phyloP scores from a whole-genome alignment of 371 early-diverging fungal genomes.

The Rhizopus delemar region DNA sequence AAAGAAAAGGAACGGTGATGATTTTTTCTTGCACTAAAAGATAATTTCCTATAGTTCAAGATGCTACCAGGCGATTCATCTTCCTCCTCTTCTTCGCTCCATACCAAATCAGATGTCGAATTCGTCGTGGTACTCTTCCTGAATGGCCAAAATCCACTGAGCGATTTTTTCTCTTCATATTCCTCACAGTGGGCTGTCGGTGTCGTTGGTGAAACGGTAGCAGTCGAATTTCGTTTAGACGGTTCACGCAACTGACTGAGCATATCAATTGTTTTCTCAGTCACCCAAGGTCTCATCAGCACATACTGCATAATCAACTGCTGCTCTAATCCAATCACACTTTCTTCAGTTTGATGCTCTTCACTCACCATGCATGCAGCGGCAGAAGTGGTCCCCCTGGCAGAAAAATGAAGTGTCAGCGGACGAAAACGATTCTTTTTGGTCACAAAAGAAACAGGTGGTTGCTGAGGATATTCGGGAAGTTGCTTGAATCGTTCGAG shows the following conservation, averaged over 20 bases:
- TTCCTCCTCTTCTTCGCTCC: slow-evolving; percentile 24
- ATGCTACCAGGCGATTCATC: slow-evolving; percentile 1
- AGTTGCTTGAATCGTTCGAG: slow-evolving; percentile 55
- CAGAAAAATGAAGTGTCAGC: slow-evolving; percentile 34
- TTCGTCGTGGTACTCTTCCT: slow-evolving; percentile 16
- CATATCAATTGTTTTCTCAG: slow-evolving; percentile 70
- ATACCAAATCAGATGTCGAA: neutral
- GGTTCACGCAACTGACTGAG: slow-evolving; percentile 66
- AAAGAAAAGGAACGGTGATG: slow-evolving; percentile 26
- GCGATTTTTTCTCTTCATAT: slow-evolving; percentile 17
- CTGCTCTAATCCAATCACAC: slow-evolving; percentile 30
- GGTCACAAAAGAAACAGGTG: slow-evolving; percentile 47
- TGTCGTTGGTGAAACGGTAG: slow-evolving; percentile 18
- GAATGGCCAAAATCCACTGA: slow-evolving; percentile 31
- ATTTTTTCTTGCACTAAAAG: neutral
- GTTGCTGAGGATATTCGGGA: slow-evolving; percentile 56
- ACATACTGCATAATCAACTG: slow-evolving; percentile 66
- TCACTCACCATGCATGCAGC: slow-evolving; percentile 16
- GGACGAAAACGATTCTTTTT: slow-evolving; percentile 50
- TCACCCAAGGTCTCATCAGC: slow-evolving; percentile 45
- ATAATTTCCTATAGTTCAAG: neutral
- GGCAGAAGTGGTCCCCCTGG: slow-evolving; percentile 6
- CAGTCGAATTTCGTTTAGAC: slow-evolving; percentile 31
- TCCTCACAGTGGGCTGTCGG: neutral
- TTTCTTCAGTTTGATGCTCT: slow-evolving; percentile 19